Percentiles rank a stretch among this genome's conserved stretches.
Evolutionary conservation across 176 grass and related monocot species (phyloP).

Genomic region (Juncus inflexus): DNA sequence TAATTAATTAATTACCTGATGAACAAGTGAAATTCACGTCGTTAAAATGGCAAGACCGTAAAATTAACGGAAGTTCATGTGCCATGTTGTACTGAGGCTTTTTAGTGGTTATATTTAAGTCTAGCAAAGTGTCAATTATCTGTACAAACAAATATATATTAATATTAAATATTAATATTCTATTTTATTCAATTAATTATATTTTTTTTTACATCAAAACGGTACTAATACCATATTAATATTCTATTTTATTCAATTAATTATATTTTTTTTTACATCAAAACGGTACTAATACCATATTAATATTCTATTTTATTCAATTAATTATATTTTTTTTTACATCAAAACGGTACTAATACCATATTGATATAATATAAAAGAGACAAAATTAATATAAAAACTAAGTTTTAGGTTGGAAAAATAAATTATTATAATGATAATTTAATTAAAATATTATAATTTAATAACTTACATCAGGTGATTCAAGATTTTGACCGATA

Average conservation of each 20-base stretch:
- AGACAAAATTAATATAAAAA: too few relatives aligned
- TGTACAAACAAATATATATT: constrained; percentile 28
- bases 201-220: too few relatives aligned
- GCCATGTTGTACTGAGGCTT: constrained; percentile 99
- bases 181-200: too few relatives aligned
- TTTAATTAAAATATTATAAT: constrained; percentile 25
- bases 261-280: too few relatives aligned
- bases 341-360: too few relatives aligned
- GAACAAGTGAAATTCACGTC: constrained; percentile 64
- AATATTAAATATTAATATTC: too few relatives aligned
- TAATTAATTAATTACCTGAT: constrained; percentile 46
- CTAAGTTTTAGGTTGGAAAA: not conserved
- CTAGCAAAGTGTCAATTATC: constrained; percentile 80
- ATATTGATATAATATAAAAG: too few relatives aligned
- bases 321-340: too few relatives aligned
- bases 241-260: too few relatives aligned
- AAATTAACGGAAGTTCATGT: constrained; percentile 70
- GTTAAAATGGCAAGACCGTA: constrained; percentile 71
- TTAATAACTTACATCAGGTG: constrained; percentile 66
- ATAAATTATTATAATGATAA: constrained; percentile 14
- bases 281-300: too few relatives aligned
- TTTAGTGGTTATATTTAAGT: constrained; percentile 53
- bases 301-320: too few relatives aligned
- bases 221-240: too few relatives aligned
- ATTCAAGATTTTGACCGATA: constrained; percentile 72